Evolutionary conservation across 2,329 filamentous ascomycete genomes (phyloP).

Genomic region (Neonectria neomacrospora): DNA sequence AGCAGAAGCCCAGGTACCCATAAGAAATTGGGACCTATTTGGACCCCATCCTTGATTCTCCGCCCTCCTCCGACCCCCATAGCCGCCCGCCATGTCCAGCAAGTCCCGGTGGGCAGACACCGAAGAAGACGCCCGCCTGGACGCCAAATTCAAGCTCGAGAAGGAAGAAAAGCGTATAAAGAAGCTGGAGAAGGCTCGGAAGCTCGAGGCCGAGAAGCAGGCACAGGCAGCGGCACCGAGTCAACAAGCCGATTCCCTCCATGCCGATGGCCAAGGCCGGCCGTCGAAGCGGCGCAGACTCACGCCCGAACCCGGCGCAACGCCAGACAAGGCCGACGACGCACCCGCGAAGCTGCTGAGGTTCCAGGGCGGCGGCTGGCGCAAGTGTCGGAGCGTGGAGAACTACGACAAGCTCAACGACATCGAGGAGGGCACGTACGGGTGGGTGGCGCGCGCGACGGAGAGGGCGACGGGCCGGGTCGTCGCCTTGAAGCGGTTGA

Average conservation of each 20-base stretch:
- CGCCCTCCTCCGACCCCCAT: not conserved
- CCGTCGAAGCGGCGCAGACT: slow-evolving; percentile 72
- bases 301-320: slow-evolving; percentile 56
- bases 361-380: slow-evolving; percentile 76
- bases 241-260: slow-evolving; percentile 10
- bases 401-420: slow-evolving; percentile 94
- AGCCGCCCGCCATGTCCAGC: slow-evolving; percentile 62
- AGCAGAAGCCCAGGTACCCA: not conserved
- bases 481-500: slow-evolving; percentile 93
- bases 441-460: slow-evolving; percentile 87
- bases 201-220: slow-evolving; percentile 62
- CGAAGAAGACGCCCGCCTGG: slow-evolving; percentile 80
- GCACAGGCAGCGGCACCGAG: slow-evolving; percentile 45
- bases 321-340: slow-evolving; percentile 33
- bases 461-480: slow-evolving; percentile 79
- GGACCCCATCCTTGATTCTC: not conserved
- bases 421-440: slow-evolving; percentile 97
- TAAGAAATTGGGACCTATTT: not conserved
- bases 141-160: slow-evolving; percentile 78
- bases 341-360: slow-evolving; percentile 70
- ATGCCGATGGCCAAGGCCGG: slow-evolving; percentile 49
- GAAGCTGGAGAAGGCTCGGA: slow-evolving; percentile 84
- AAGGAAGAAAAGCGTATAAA: slow-evolving; percentile 90
- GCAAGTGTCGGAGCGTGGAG: slow-evolving; percentile 79
- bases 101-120: slow-evolving; percentile 90